A percentile compares a stretch with the other conserved stretches of the same genome.
Evolutionary conservation across 108 stramenopile genomes (phyloP).

Genomic region (Cyclotella cryptica): DNA sequence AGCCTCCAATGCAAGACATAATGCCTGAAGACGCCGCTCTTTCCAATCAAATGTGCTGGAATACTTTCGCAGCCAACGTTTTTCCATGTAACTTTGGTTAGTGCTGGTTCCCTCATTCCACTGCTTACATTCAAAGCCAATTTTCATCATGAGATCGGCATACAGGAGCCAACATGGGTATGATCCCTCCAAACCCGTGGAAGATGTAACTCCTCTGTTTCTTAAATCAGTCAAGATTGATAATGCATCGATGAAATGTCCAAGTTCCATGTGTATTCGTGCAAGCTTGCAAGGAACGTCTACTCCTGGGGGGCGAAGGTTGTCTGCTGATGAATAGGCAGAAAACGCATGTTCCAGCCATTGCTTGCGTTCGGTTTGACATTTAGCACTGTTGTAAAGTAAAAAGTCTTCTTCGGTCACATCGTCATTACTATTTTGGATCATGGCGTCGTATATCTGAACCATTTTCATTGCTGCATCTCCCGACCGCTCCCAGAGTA

Average conservation of each 20-base stretch:
- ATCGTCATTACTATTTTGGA: constrained; percentile 12
- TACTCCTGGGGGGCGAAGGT: constrained; percentile 77
- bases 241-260: constrained; percentile 72
- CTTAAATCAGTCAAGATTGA: constrained; percentile 80
- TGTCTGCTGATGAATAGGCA: constrained; percentile 75
- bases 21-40: constrained; percentile 80
- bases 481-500: constrained; percentile 82
- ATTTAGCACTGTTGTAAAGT: constrained; percentile 21
- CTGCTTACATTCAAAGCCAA: constrained; percentile 81
- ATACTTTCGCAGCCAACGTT: constrained; percentile 85
- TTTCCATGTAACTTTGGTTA: constrained; percentile 79
- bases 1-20: constrained; percentile 80
- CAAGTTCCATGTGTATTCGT: constrained; percentile 69
- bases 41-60: constrained; percentile 83
- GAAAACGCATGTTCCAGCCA: constrained; percentile 78
- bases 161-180: constrained; percentile 82
- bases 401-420: constrained; percentile 27
- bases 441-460: constrained; percentile 49
- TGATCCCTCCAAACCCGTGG: constrained; percentile 65
- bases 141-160: constrained; percentile 84
- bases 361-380: constrained; percentile 32
- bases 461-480: constrained; percentile 74
- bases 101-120: constrained; percentile 68
- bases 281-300: constrained; percentile 85
- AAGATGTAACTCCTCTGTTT: constrained; percentile 23